These are phyloP conservation scores for Rhizopogon rudus DNA, from an alignment of 768 basidiomycete species.

Conservation along the genomic window DNA sequence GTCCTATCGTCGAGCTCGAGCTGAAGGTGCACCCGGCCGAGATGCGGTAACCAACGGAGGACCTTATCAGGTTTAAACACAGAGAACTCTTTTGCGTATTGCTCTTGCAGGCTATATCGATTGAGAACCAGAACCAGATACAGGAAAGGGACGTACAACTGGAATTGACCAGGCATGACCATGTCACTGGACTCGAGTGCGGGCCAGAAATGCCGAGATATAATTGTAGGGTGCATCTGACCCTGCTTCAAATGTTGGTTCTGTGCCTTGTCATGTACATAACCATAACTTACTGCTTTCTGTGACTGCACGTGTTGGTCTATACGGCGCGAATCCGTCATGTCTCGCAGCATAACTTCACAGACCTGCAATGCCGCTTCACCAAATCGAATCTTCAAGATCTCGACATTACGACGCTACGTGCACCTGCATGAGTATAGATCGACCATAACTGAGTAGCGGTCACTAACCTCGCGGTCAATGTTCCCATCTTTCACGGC, in stretches of 20 bases:
- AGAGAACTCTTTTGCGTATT: slow-evolving; percentile 74
- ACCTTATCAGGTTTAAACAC: slow-evolving; percentile 90
- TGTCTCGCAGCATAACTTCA: slow-evolving; percentile 97
- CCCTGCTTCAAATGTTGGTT: slow-evolving; percentile 36
- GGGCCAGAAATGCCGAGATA: slow-evolving; percentile 97
- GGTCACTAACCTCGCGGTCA: slow-evolving; percentile 51
- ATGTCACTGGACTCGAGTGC: slow-evolving; percentile 68
- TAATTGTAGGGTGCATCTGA: slow-evolving; percentile 81
- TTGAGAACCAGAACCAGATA: slow-evolving; percentile 4
- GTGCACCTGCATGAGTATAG: slow-evolving; percentile 5
- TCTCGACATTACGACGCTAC: slow-evolving; percentile 89
- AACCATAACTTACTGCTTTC: slow-evolving; percentile 42
- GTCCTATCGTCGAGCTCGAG: slow-evolving; percentile 80
- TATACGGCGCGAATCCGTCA: slow-evolving; percentile 89
- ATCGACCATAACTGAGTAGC: neutral
- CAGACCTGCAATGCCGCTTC: slow-evolving; percentile 90
- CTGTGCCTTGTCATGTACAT: neutral
- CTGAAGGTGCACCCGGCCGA: slow-evolving; percentile 79
- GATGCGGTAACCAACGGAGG: slow-evolving; percentile 83
- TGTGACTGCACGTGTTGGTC: slow-evolving; percentile 85
- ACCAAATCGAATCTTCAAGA: slow-evolving; percentile 93
- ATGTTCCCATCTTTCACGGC: slow-evolving; percentile 74
- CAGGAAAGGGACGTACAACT: slow-evolving; percentile 44
- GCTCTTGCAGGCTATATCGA: slow-evolving; percentile 56
- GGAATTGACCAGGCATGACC: slow-evolving; percentile 82